phyloP scores from a whole-genome alignment of 371 early-diverging fungal genomes.

The Rhizoclosmatium hyalinum region DNA sequence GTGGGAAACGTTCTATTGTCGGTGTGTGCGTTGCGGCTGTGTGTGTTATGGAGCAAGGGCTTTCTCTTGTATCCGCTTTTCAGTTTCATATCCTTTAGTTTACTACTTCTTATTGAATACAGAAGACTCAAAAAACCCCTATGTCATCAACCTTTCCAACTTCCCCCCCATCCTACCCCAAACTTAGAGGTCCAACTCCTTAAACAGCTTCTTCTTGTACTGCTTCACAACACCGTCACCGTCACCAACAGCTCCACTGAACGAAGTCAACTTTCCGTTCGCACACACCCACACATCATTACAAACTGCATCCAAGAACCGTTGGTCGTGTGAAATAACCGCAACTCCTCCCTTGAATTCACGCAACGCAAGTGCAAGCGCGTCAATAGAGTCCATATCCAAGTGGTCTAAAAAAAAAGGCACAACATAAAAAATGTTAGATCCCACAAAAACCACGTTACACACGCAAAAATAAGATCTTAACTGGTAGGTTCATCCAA shows the following conservation, averaged over 20 bases:
- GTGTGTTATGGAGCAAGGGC: too few relatives aligned
- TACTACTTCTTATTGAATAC: not conserved
- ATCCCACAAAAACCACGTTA: too few relatives aligned
- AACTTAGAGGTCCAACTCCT: conserved; percentile 10
- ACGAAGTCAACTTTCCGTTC: conserved; percentile 64
- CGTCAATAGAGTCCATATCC: conserved; percentile 80
- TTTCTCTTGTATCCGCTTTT: not conserved
- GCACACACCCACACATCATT: conserved; percentile 91
- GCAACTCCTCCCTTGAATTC: conserved; percentile 89
- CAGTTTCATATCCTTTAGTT: conserved; percentile 1
- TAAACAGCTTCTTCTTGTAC: conserved; percentile 39
- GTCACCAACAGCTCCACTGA: conserved; percentile 62
- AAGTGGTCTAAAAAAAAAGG: conserved; percentile 45
- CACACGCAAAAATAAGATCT: not conserved
- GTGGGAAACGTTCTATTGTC: not conserved
- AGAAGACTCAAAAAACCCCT: not conserved
- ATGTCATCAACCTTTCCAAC: not conserved
- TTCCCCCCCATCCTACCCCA: not conserved
- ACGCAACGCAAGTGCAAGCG: conserved; percentile 79
- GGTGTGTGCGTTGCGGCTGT: not conserved
- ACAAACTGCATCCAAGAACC: conserved; percentile 86
- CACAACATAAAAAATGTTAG: not conserved
- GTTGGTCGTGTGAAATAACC: conserved; percentile 93
- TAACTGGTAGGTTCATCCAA: conserved; percentile 81
- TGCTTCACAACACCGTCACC: conserved; percentile 53